Base-by-base conservation (phyloP, 306 rosid species). In the Comarum palustre region DNA sequence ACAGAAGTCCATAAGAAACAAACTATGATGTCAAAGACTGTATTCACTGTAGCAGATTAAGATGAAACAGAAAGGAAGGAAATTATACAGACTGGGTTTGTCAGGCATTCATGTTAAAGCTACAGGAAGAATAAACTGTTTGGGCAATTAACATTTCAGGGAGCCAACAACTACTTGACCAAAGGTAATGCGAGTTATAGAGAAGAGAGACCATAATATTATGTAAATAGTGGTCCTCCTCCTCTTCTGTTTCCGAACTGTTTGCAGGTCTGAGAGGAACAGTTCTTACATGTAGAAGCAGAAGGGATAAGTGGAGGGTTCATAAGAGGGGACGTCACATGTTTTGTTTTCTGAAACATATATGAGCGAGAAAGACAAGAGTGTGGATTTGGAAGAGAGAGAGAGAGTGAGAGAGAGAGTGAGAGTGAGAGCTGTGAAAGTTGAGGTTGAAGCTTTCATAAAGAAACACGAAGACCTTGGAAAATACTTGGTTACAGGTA, bases 21-120 rank as follows among this genome's bases (percentile, higher is more conserved):
- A 47, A 16, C 48, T 45, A 47, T 5, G 52, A 47, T 16, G 52
- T 16, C n/a, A 47, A 47, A 47, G 52, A 47, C 64, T 59, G 38
- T 27, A 48, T 43, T 29, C 6, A 3, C 29, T 39, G 24, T 15
- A 38, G 16, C 75, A 2, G 51, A 24, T 71, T 4, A 70, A 14
- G 63, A 51, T 52, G 16, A 55, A 54, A 52, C 74, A 14, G 41
- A 20, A 6, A n/a, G 72, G 66, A 48, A 63, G 48, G 47, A 52
- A n/a, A 31, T 22, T 24, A 66, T 32, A 20, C 24, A 66, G 69
- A 36, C 24, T 31, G 38, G 38, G 52, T 41, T 29, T 64, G 75
- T 51, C 83, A 74, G 83, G 72, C 75, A 74, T 51, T 74, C 50
- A 47, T 74, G 34, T 59, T 48, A 27, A 14, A 27, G 64, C 68